Conservation (phyloP, 208 protist species). For the Crithidia sp. region DNA sequence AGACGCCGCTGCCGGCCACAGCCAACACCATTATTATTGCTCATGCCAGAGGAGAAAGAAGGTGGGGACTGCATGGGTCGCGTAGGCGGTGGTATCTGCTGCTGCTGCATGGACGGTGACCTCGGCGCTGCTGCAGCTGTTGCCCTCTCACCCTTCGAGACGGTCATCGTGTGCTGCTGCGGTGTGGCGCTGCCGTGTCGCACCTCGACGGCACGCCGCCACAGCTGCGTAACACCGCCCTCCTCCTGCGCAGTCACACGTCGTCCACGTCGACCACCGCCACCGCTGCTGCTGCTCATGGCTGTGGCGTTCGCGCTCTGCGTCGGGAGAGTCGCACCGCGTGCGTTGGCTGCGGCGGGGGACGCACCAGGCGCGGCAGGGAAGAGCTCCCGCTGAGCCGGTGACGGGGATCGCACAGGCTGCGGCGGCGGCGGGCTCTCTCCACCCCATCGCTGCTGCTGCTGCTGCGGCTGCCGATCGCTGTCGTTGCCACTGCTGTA, state of each 20-base stretch:
- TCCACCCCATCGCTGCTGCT: neutral
- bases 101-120: neutral
- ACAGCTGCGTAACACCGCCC: constrained; percentile 57
- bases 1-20: constrained; percentile 2
- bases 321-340: neutral
- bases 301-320: neutral
- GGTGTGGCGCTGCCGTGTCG: neutral
- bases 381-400: constrained; percentile 12
- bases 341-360: neutral
- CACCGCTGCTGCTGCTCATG: neutral
- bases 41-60: too few relatives aligned
- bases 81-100: too few relatives aligned
- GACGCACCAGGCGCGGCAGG: neutral
- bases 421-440: neutral
- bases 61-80: too few relatives aligned
- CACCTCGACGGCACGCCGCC: constrained; percentile 42
- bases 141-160: too few relatives aligned
- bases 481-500: neutral
- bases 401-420: neutral
- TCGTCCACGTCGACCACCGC: neutral
- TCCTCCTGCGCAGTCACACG: constrained; percentile 44
- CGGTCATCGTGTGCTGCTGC: too few relatives aligned
- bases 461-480: neutral
- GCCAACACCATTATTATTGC: neutral
- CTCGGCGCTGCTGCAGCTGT: neutral